Evolutionary conservation across 2,329 filamentous ascomycete species (phyloP).

Genomic region (Cytospora chrysosperma): DNA sequence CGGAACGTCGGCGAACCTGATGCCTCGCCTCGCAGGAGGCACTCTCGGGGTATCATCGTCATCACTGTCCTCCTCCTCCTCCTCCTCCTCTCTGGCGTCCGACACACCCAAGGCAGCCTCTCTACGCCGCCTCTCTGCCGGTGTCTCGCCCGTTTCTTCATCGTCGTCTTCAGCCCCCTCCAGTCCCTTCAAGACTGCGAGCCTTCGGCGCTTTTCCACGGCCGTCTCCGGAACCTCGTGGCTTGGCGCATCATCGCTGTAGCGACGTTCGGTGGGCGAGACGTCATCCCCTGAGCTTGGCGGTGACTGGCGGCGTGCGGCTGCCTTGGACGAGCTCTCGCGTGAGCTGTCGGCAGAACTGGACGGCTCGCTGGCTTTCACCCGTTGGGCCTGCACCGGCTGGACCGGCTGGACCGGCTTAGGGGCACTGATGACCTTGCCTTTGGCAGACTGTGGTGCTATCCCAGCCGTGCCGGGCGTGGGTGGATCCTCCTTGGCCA

Average conservation of each 20-base stretch:
- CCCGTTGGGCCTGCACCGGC: not conserved
- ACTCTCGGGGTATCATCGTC: conserved; percentile 58
- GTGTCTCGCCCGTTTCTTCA: conserved; percentile 61
- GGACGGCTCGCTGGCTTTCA: not conserved
- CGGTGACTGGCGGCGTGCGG: conserved; percentile 2
- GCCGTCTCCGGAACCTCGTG: conserved; percentile 61
- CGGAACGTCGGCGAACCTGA: conserved; percentile 58
- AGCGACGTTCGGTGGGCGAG: conserved; percentile 9
- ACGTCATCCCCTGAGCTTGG: conserved; percentile 7
- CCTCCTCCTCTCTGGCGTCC: conserved; percentile 26
- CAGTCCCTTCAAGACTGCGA: conserved; percentile 50
- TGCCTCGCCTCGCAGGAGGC: conserved; percentile 52
- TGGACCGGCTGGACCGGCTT: conserved; percentile 8
- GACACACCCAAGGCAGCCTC: conserved; percentile 70
- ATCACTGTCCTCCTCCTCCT: conserved; percentile 51
- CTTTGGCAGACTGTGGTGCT: conserved; percentile 17
- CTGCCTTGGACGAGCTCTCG: conserved; percentile 17
- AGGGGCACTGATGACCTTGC: conserved; percentile 18
- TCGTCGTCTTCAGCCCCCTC: conserved; percentile 44
- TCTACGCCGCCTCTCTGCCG: conserved; percentile 70
- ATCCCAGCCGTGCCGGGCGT: not conserved
- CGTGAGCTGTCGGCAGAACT: not conserved
- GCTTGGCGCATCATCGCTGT: conserved; percentile 27
- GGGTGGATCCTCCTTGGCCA: conserved; percentile 44
- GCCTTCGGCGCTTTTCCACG: conserved; percentile 65